Conservation (phyloP, 441 rosid genomes). For the Dalechampia spathulata region DNA sequence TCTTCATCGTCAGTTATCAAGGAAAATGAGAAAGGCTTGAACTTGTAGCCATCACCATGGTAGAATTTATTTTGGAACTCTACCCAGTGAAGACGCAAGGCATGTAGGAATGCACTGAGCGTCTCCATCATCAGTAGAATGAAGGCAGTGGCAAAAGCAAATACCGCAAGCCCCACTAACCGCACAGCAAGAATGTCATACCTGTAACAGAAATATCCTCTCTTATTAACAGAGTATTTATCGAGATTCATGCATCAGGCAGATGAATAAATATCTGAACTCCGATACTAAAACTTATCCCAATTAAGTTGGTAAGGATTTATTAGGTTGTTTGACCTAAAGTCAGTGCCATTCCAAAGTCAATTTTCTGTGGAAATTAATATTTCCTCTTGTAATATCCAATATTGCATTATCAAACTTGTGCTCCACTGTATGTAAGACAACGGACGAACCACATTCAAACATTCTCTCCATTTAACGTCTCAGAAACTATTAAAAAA, state of each 20-base stretch:
- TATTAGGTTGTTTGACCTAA: background rate
- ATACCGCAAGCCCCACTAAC: conserved; percentile 75
- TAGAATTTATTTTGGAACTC: conserved; percentile 94
- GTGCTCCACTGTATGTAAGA: background rate
- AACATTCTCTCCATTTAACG: background rate
- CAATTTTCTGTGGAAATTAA: background rate
- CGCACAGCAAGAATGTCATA: conserved; percentile 73
- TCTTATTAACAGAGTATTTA: too few relatives aligned
- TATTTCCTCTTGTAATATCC: background rate
- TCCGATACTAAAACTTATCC: too few relatives aligned
- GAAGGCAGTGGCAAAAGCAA: conserved; percentile 92
- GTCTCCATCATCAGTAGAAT: conserved; percentile 97
- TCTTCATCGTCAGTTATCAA: conserved; percentile 59
- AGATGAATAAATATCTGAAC: background rate
- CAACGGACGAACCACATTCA: background rate
- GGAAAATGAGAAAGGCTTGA: conserved; percentile 87
- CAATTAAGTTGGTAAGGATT: background rate
- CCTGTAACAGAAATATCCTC: conserved; percentile 46
- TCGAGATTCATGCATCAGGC: background rate
- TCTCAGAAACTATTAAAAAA: background rate
- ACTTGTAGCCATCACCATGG: conserved; percentile 95
- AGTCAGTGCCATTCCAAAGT: background rate
- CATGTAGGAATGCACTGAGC: conserved; percentile 95
- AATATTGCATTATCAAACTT: background rate
- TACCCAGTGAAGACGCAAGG: conserved; percentile 99